Evolutionary conservation across 2,329 filamentous ascomycete genomes (phyloP), one percentile per base, ranked within the genome.

Genomic region (Aspergillus nomiae): DNA sequence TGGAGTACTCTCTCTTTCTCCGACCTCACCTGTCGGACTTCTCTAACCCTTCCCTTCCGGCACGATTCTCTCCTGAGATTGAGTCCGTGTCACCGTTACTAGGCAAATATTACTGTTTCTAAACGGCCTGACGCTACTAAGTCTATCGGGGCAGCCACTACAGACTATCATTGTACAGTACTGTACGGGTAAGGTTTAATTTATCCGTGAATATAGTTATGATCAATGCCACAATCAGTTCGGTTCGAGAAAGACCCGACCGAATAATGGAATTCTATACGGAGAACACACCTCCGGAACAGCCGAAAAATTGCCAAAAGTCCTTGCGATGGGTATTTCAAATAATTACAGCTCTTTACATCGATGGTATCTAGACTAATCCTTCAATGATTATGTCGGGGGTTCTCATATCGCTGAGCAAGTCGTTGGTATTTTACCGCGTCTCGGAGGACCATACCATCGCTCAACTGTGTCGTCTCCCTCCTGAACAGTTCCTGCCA

Each of bases 401-500:
- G 80, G 10, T 73, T 71, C n/a, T 76, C 75, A 50, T 74, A 73
- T 10, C 64, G 71, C 70, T 83, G 80, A n/a, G 81, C 81, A 24
- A 84, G 68, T 36, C 79, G 76, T 69, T 83, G 81, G 63, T 79
- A 84, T 70, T 80, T 79, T 51, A 81, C 75, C 28, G 82, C 81
- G 21, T 78, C 73, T 38, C 77, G 76, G 46, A 84, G 65, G 1
- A 84, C 80, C 81, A 84, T 83, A 1, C 82, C 82, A 51, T 81
- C 78, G 34, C 73, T 80, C 59, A 84, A 67, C 54, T 82, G 79
- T 21, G 77, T 78, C 0, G 78, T 78, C 67, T 84, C 82, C 21
- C 78, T 76, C 4, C 82, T 73, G 72, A 83, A 83, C 19, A 85
- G 75, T 56, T 84, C 82, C 67, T 84, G 82, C 83, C 82, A 84